These are phyloP conservation scores for Telfairia occidentalis DNA, from an alignment of 331 rosid species.

Conservation along the genomic window DNA sequence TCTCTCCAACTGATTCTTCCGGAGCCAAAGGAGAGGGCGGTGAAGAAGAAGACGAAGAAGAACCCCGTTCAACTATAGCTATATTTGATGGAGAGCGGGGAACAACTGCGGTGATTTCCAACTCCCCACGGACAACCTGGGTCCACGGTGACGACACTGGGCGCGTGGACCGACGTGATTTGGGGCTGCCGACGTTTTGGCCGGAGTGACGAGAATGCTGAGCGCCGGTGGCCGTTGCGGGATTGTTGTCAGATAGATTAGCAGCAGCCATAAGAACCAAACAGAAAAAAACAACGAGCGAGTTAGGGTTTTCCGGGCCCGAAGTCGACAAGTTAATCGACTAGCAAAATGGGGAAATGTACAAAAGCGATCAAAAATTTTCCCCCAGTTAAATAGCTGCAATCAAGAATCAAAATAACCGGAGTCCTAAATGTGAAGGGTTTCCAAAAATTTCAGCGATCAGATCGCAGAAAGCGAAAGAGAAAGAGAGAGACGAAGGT, in stretches of 20 bases:
- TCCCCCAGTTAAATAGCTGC: background rate
- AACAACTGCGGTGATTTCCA: constrained; percentile 25
- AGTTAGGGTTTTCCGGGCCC: background rate
- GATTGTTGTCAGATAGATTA: constrained; percentile 16
- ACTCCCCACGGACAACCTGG: constrained; percentile 49
- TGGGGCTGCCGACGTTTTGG: constrained; percentile 23
- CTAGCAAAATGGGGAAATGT: background rate
- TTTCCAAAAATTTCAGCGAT: constrained; percentile 2
- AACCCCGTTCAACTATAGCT: constrained; percentile 21
- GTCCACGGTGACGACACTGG: constrained; percentile 39
- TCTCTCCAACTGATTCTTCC: constrained; percentile 34
- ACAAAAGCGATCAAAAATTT: background rate
- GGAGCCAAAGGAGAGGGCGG: background rate
- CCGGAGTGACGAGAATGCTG: constrained; percentile 33
- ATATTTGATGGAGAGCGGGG: constrained; percentile 22
- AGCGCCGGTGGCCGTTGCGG: constrained; percentile 6
- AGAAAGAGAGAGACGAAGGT: background rate
- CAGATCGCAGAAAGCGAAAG: constrained; percentile 19
- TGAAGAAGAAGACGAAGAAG: constrained; percentile 10
- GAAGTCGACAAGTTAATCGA: background rate
- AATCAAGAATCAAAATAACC: background rate
- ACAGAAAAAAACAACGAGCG: background rate
- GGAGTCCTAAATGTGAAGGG: background rate
- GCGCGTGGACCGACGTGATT: constrained; percentile 30
- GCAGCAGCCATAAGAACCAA: constrained; percentile 33